Percentiles rank a stretch among this genome's conserved stretches.
Evolutionary conservation across 805 yeast species (phyloP).

Genomic region (Zygosaccharomyces kombuchaensis): DNA sequence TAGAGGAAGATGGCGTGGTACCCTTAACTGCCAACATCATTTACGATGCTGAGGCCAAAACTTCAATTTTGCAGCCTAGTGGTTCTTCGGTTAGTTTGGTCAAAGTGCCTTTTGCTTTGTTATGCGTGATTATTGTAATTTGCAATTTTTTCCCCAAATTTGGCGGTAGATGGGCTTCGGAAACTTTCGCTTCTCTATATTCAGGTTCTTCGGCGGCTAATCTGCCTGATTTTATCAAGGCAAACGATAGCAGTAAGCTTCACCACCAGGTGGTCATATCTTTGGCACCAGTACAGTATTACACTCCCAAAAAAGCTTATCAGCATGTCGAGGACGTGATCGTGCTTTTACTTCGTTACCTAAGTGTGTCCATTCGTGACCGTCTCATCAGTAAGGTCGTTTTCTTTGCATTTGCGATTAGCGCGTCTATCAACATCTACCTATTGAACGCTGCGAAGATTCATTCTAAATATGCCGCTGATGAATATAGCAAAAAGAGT

Average conservation of each 20-base stretch:
- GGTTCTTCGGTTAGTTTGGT: slow-evolving; percentile 45
- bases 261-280: slow-evolving; percentile 51
- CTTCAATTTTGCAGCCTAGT: slow-evolving; percentile 33
- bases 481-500: slow-evolving; percentile 24
- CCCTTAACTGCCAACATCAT: slow-evolving; percentile 69
- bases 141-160: slow-evolving; percentile 62
- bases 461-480: slow-evolving; percentile 44
- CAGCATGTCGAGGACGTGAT: slow-evolving; percentile 58
- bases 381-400: slow-evolving; percentile 73
- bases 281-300: slow-evolving; percentile 51
- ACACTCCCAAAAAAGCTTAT: slow-evolving; percentile 51
- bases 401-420: slow-evolving; percentile 65
- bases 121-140: slow-evolving; percentile 58
- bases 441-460: slow-evolving; percentile 79
- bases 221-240: slow-evolving; percentile 40
- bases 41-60: slow-evolving; percentile 29
- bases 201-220: slow-evolving; percentile 36
- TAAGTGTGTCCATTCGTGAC: slow-evolving; percentile 72
- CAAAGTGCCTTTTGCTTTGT: slow-evolving; percentile 56
- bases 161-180: slow-evolving; percentile 70
- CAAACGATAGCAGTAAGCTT: slow-evolving; percentile 29
- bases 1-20: slow-evolving; percentile 89
- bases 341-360: slow-evolving; percentile 45
- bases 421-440: slow-evolving; percentile 78
- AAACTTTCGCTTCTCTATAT: slow-evolving; percentile 35